A percentile compares a stretch with the other conserved stretches of the same genome.
These are phyloP conservation scores for Rhododendron ovatum DNA, from an alignment of 148 eudicot genomes.

Conservation along the genomic window DNA sequence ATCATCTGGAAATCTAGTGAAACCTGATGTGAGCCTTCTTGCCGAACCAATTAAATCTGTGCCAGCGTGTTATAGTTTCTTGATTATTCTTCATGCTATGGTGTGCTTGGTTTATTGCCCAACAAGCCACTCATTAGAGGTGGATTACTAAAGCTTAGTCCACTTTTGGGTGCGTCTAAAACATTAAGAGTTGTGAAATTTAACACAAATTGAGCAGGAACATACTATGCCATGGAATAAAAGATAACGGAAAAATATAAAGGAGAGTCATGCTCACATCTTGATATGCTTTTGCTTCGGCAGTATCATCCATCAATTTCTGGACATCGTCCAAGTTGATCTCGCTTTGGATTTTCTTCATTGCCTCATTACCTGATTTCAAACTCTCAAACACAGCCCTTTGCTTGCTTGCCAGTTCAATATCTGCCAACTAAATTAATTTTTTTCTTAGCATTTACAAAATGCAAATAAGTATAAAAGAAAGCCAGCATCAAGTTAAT, in stretches of 20 bases:
- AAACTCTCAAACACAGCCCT: constrained; percentile 94
- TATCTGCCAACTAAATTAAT: constrained; percentile 88
- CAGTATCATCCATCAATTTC: constrained; percentile 96
- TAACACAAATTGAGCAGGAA: neutral
- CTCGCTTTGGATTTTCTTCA: constrained; percentile 93
- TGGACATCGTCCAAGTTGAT: constrained; percentile 90
- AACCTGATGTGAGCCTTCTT: neutral
- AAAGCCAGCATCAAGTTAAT: neutral
- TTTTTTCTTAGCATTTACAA: neutral
- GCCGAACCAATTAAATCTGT: neutral
- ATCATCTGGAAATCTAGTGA: neutral
- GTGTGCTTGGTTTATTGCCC: neutral
- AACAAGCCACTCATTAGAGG: neutral
- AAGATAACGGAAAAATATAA: constrained; percentile 1
- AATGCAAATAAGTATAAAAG: neutral
- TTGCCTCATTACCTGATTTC: constrained; percentile 75
- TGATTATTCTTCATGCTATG: neutral
- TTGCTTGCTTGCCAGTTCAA: constrained; percentile 95
- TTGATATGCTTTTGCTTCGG: constrained; percentile 98
- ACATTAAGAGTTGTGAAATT: neutral
- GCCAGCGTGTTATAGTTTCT: neutral
- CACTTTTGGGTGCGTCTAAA: neutral
- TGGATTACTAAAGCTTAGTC: neutral
- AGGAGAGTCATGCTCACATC: constrained; percentile 48
- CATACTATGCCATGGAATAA: neutral